Base-by-base conservation (phyloP, 768 basidiomycete genomes). In the Suillus americanus region DNA sequence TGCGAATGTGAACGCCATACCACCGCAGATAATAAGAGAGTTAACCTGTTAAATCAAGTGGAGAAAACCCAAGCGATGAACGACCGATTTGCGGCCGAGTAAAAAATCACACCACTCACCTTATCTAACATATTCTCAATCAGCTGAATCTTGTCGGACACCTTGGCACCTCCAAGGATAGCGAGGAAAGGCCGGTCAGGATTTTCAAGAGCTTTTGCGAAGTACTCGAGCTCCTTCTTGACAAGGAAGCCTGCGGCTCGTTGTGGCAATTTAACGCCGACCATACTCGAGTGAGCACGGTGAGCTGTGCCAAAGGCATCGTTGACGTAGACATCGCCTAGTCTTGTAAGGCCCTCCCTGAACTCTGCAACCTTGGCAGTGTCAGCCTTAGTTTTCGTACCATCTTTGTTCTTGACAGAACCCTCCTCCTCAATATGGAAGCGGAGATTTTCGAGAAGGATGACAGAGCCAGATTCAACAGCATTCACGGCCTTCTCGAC, bases 91-190 rank as follows among this genome's bases (percentile, higher is more conserved):
- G 66, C 37, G 61, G 5, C 25, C 25, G 20, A 46, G 35, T 25
- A 16, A 45, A 35, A 14, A 6, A 46, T 37, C 25, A 41, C 25
- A 38, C 28, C 30, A 64, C 94, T 86, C 28, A 65, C 94, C 86
- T 99, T 96, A 82, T 98, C 97, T 69, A 99, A 83, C 92, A 99
- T 91, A 83, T 97, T 97, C 71, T 99, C 96, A 75, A 99, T 99
- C 64, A 99, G 83, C 76, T 95, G 93, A 70, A 99, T 97, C 82
- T 99, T 99, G 81, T 99, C 97, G 20, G 95, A 97, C 54, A 99
- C 95, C 81, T 99, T 99, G 62, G 97, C 97, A 73, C 97, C 97
- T 70, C 97, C 97, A 63, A 99, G 89, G 74, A 99, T 99, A 59
- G 96, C 97, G 61, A 99, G 85, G 90, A 99, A 99, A 16, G 97